Conservation (phyloP, 2,329 filamentous ascomycete genomes). For the Emergomyces orientalis region DNA sequence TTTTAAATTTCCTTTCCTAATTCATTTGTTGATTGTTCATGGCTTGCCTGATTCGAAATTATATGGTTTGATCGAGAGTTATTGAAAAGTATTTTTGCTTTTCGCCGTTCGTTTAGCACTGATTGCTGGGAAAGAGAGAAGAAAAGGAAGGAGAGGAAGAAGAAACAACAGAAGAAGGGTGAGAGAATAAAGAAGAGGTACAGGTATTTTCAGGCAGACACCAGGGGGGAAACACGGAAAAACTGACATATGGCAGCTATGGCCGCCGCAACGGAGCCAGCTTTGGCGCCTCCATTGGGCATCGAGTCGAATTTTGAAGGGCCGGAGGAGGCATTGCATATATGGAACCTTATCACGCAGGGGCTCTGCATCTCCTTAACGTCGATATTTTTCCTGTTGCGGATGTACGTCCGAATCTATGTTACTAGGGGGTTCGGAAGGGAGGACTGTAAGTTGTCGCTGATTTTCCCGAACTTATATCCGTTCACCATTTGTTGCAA, state of each 20-base stretch:
- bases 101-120: background rate
- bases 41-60: background rate
- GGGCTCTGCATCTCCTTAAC: constrained; percentile 22
- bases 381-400: constrained; percentile 21
- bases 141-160: background rate
- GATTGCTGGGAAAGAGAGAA: background rate
- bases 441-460: constrained; percentile 22
- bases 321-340: constrained; percentile 19
- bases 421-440: constrained; percentile 20
- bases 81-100: background rate
- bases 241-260: background rate
- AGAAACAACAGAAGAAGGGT: background rate
- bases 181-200: background rate
- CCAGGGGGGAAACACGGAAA: background rate
- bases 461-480: background rate
- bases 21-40: background rate
- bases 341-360: constrained; percentile 22
- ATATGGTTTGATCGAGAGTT: background rate
- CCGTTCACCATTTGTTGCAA: background rate
- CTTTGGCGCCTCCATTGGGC: constrained; percentile 4
- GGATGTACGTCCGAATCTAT: constrained; percentile 20
- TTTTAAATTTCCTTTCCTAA: background rate
- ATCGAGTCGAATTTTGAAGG: constrained; percentile 3
- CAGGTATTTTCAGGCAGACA: background rate
- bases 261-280: background rate